A percentile compares a stretch with the other conserved stretches of the same genome.
Conservation (phyloP, 345 rosid genomes). For the Streptanthus diversifolius region DNA sequence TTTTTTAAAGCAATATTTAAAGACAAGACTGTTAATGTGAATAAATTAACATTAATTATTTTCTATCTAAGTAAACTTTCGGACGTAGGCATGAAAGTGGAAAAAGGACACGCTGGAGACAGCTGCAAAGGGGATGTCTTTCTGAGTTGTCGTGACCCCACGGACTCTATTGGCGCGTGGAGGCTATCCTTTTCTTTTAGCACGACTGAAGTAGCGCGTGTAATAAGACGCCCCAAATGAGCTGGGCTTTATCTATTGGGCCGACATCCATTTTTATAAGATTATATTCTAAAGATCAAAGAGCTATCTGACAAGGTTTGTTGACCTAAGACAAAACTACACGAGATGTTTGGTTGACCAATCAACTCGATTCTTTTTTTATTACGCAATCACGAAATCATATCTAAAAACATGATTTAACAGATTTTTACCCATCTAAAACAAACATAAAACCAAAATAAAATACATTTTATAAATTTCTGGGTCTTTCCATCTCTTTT, state of each 20-base stretch:
- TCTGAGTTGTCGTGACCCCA: conserved; percentile 12
- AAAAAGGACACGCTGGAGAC: conserved; percentile 25
- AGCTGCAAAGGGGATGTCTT: neutral
- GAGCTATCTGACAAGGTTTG: neutral
- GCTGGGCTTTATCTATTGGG: conserved; percentile 22
- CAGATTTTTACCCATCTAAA: too few relatives aligned
- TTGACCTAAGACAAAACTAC: neutral
- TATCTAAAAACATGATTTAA: too few relatives aligned
- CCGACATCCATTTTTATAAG: neutral
- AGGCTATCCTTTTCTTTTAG: neutral
- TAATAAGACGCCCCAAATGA: neutral
- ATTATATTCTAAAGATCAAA: neutral
- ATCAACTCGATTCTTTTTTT: neutral
- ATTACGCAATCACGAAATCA: too few relatives aligned
- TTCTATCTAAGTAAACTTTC: neutral
- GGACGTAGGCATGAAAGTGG: conserved; percentile 19
- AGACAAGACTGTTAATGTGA: conserved; percentile 15
- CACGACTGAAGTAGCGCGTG: neutral
- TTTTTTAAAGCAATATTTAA: neutral
- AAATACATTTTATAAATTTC: too few relatives aligned
- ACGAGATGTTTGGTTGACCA: neutral
- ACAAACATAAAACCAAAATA: too few relatives aligned
- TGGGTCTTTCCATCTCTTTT: neutral
- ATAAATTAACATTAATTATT: neutral
- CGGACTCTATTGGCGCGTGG: neutral